Base-by-base conservation (phyloP, 495 filamentous ascomycete species). In the Trichocladium uniseriatum region DNA sequence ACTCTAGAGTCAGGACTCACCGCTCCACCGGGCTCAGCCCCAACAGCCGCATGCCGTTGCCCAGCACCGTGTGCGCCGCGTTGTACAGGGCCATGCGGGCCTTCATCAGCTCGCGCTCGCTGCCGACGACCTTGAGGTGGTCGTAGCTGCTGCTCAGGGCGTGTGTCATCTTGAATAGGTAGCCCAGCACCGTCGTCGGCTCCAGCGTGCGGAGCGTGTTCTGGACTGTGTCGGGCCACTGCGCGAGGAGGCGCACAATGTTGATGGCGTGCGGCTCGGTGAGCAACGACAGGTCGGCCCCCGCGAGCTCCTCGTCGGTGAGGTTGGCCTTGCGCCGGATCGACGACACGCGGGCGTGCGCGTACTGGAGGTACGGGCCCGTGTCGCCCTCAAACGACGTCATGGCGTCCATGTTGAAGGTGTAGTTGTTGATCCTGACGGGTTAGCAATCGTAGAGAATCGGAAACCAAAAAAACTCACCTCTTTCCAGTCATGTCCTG, bases 151-250 rank as follows among this genome's bases (percentile, higher is more conserved):
- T 86, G 71, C 84, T 90, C 46, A 94, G 66, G 43, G 80, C 73
- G 62, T 92, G 88, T 1, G 86, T 94, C 83, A 95, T 84, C 68
- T 81, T 83, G 74, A 91, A 91, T 38, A 95, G 78, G 68, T 92
- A 95, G 10, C 80, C 81, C 28, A 94, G 70, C 42, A 94, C 68
- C 0, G 79, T 81, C 8, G 77, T 76, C 6, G 81, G 82, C 61
- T 85, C 81, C 6, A 79, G 70, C 0, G 80, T 82, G 59, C 77
- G 79, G 19, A 83, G 69, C 0, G 80, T 81, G 49, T 81, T 81
- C 55, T 77, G 68, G 15, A 81, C 66, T 1, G 79, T 76, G 52
- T 85, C 81, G 6, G 81, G 81, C 62, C 79, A 85, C 53, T 82
- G 79, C 0, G 77, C 73, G 19, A 85, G 67, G 19, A 79, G 59